Evolutionary conservation across 2,329 filamentous ascomycete species (phyloP).

Genomic region (Penicillium sp.): DNA sequence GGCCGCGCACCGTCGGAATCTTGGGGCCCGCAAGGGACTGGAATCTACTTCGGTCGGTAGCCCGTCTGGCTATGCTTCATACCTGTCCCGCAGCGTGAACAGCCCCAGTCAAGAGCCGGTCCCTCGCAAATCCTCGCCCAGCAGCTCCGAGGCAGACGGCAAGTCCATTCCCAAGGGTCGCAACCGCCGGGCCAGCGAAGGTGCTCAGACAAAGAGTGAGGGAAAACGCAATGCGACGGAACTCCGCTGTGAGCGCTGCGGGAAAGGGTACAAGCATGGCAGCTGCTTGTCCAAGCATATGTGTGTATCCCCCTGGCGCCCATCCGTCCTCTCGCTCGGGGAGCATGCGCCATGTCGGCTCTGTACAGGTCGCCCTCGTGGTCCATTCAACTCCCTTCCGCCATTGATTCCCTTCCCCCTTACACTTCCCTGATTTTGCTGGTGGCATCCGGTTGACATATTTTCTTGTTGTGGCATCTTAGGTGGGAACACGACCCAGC

Average conservation of each 20-base stretch:
- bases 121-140: conserved; percentile 39
- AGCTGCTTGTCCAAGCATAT: conserved; percentile 99
- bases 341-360: conserved; percentile 39
- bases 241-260: conserved; percentile 93
- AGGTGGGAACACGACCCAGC: conserved; percentile 99
- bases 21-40: conserved; percentile 47
- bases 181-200: conserved; percentile 71
- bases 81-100: conserved; percentile 39
- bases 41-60: conserved; percentile 57
- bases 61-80: conserved; percentile 39
- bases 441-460: conserved; percentile 39
- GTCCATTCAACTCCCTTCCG: conserved; percentile 28
- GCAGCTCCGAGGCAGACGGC: conserved; percentile 28
- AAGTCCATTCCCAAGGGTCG: conserved; percentile 52
- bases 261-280: conserved; percentile 99
- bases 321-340: conserved; percentile 35
- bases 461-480: conserved; percentile 38
- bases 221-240: conserved; percentile 74
- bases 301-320: conserved; percentile 69
- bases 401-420: conserved; percentile 22
- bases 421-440: conserved; percentile 20
- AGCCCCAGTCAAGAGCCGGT: conserved; percentile 32
- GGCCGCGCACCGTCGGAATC: conserved; percentile 52
- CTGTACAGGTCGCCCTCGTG: conserved; percentile 38
- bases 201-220: conserved; percentile 77